Conservation (phyloP, 768 basidiomycete species). For the Boletus tomentosulus region DNA sequence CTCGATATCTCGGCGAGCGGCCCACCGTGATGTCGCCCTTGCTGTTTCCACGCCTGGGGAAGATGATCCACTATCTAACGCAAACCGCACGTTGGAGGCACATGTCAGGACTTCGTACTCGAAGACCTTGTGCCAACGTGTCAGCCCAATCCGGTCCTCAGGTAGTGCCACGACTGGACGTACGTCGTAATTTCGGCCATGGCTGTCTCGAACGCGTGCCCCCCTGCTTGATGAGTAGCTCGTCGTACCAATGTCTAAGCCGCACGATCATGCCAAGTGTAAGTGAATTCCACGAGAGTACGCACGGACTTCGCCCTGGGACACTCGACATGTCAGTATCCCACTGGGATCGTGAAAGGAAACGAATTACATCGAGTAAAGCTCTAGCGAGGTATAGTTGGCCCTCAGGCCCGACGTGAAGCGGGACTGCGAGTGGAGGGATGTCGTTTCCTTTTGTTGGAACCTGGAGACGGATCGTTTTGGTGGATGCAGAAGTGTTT, state of each 20-base stretch:
- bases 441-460: slow-evolving; percentile 16
- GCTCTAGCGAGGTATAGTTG: slow-evolving; percentile 20
- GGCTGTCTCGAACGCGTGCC: slow-evolving; percentile 11
- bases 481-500: background rate
- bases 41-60: background rate
- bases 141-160: background rate
- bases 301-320: slow-evolving; percentile 20
- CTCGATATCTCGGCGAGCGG: no score
- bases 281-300: background rate
- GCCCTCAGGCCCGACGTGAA: slow-evolving; percentile 1
- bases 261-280: background rate
- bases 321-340: slow-evolving; percentile 1
- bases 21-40: background rate
- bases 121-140: slow-evolving; percentile 4
- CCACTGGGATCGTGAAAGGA: background rate
- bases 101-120: slow-evolving; percentile 24
- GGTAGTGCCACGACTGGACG: background rate
- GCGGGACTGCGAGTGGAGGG: slow-evolving; percentile 18
- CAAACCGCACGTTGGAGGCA: slow-evolving; percentile 16
- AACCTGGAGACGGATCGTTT: slow-evolving; percentile 1
- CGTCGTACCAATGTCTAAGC: slow-evolving; percentile 16
- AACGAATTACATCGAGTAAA: slow-evolving; percentile 9
- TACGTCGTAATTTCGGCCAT: slow-evolving; percentile 10
- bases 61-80: background rate
- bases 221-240: slow-evolving; percentile 8